Conservation (phyloP, 1,284 basidiomycete species). For the Pholiota adiposa region DNA sequence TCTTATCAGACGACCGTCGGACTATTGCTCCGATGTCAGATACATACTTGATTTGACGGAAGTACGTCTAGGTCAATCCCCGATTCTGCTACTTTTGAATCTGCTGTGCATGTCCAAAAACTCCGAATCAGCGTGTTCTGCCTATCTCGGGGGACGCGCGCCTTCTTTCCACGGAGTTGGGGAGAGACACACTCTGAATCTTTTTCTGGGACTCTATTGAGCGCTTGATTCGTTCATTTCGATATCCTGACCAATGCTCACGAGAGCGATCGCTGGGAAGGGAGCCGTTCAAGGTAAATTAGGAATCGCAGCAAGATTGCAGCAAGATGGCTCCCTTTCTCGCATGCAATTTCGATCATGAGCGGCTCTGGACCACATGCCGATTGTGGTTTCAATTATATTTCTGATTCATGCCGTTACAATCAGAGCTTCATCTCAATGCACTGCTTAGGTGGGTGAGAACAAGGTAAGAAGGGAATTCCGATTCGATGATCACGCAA, state of each 20-base stretch:
- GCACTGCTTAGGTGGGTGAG: background rate
- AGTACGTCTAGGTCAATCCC: background rate
- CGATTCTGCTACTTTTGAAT: background rate
- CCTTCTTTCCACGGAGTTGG: background rate
- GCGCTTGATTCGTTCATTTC: background rate
- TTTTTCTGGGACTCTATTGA: background rate
- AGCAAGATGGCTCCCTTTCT: background rate
- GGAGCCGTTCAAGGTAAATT: background rate
- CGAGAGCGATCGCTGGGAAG: background rate
- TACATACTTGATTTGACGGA: background rate
- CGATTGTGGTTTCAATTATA: background rate
- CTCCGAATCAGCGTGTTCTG: background rate
- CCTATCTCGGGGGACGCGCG: background rate
- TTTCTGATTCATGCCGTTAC: background rate
- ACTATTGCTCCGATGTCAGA: background rate
- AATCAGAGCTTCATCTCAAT: background rate
- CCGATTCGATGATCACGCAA: conserved; percentile 3
- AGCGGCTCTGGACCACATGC: background rate
- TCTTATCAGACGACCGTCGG: background rate
- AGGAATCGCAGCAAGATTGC: background rate
- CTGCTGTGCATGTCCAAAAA: background rate
- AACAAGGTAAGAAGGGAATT: background rate
- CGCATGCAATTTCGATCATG: background rate
- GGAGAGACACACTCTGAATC: too few relatives aligned
- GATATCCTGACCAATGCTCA: background rate